phyloP scores from a whole-genome alignment of 2,329 filamentous ascomycete genomes.

The Fusarium caatingaense region DNA sequence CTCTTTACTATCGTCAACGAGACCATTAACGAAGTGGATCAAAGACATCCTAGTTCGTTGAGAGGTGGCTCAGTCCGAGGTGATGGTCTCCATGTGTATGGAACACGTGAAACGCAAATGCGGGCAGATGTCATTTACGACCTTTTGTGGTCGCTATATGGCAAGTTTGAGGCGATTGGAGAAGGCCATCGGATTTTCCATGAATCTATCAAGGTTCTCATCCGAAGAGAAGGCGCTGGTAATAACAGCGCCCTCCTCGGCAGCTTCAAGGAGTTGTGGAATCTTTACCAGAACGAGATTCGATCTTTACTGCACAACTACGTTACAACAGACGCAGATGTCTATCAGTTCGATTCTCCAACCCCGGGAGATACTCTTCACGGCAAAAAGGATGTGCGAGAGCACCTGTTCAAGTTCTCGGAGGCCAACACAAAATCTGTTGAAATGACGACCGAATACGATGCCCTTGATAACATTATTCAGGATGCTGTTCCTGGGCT shows the following conservation, averaged over 20 bases:
- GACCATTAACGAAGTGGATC: slow-evolving; percentile 92
- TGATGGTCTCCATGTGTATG: slow-evolving; percentile 71
- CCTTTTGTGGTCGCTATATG: slow-evolving; percentile 90
- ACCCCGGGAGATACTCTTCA: slow-evolving; percentile 59
- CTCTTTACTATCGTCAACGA: slow-evolving; percentile 94
- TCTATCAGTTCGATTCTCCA: slow-evolving; percentile 71
- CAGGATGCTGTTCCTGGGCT: slow-evolving; percentile 92
- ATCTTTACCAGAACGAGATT: slow-evolving; percentile 97
- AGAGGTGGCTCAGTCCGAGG: slow-evolving; percentile 65
- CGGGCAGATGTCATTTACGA: slow-evolving; percentile 89
- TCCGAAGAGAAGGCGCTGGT: slow-evolving; percentile 79
- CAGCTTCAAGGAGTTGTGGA: slow-evolving; percentile 97
- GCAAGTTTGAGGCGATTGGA: slow-evolving; percentile 96
- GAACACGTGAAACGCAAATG: slow-evolving; percentile 77
- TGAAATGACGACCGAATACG: slow-evolving; percentile 85
- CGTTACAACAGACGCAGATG: slow-evolving; percentile 88
- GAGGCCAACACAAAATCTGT: slow-evolving; percentile 84
- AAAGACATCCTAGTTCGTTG: slow-evolving; percentile 87
- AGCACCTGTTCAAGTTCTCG: slow-evolving; percentile 85
- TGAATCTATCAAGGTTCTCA: slow-evolving; percentile 88
- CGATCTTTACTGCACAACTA: slow-evolving; percentile 95
- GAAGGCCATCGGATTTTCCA: slow-evolving; percentile 95
- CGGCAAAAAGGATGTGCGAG: slow-evolving; percentile 62
- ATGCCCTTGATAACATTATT: slow-evolving; percentile 90
- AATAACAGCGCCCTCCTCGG: slow-evolving; percentile 76